Evolutionary conservation across 768 basidiomycete genomes (phyloP).

Genomic region (Suillus placidus): DNA sequence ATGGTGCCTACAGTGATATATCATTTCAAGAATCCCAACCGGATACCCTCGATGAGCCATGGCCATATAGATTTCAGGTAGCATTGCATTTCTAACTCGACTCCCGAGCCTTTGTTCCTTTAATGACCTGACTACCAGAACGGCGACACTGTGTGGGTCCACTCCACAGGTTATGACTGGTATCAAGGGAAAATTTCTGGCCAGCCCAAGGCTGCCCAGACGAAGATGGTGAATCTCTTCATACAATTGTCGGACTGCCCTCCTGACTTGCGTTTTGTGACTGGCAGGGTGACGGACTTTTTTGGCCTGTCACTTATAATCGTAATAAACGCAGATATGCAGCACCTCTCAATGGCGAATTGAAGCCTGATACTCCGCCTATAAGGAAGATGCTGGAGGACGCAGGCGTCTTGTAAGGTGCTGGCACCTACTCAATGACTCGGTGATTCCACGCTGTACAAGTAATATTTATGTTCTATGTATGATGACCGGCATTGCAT

Average conservation of each 20-base stretch:
- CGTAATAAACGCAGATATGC: slow-evolving; percentile 55
- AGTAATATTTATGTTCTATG: background rate
- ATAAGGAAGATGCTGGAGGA: slow-evolving; percentile 50
- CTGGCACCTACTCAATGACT: background rate
- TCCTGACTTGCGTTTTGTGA: background rate
- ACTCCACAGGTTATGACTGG: slow-evolving; percentile 54
- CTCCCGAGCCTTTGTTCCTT: background rate
- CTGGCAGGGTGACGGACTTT: slow-evolving; percentile 50
- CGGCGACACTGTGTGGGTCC: slow-evolving; percentile 56
- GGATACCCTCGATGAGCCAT: slow-evolving; percentile 51
- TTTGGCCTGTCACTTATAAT: slow-evolving; percentile 53
- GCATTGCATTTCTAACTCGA: background rate
- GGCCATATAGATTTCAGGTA: slow-evolving; percentile 55
- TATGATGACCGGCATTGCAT: background rate
- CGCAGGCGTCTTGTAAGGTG: slow-evolving; percentile 34
- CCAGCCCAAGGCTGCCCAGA: slow-evolving; percentile 45
- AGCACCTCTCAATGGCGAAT: slow-evolving; percentile 65
- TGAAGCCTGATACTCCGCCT: slow-evolving; percentile 58
- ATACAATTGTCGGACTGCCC: background rate
- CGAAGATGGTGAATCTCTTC: slow-evolving; percentile 44
- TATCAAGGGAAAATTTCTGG: slow-evolving; percentile 50
- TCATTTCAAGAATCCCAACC: slow-evolving; percentile 33
- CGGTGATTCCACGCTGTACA: background rate
- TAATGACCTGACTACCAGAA: slow-evolving; percentile 31
- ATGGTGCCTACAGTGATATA: slow-evolving; percentile 22